phyloP scores from a whole-genome alignment of 108 stramenopile genomes.

The Cylindrotheca closterium region DNA sequence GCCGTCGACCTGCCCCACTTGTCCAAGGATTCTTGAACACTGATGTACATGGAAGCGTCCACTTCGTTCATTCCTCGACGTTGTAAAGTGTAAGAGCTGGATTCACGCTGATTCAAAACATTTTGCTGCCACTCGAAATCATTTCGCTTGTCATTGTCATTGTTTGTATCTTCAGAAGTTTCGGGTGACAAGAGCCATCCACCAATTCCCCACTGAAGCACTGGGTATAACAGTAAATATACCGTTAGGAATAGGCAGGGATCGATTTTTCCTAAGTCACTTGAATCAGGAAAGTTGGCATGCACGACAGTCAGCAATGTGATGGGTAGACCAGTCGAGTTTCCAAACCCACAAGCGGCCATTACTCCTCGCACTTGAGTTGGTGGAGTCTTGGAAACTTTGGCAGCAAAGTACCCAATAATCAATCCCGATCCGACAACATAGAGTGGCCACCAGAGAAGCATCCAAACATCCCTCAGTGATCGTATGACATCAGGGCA shows the following conservation, averaged over 20 bases:
- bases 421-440: constrained; percentile 61
- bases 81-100: neutral
- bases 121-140: neutral
- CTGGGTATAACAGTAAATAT: constrained; percentile 79
- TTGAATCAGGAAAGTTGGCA: constrained; percentile 51
- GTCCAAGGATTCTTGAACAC: constrained; percentile 20
- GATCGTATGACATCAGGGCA: constrained; percentile 71
- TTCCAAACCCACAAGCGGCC: constrained; percentile 76
- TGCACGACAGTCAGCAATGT: constrained; percentile 86
- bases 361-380: constrained; percentile 47
- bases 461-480: constrained; percentile 64
- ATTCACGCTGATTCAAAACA: constrained; percentile 22
- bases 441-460: constrained; percentile 72
- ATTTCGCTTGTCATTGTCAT: neutral
- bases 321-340: constrained; percentile 80
- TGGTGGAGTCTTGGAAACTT: constrained; percentile 47
- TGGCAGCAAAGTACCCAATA: constrained; percentile 61
- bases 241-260: constrained; percentile 79
- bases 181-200: constrained; percentile 75
- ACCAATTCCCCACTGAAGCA: constrained; percentile 85
- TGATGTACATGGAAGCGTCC: constrained; percentile 44
- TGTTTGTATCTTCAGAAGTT: neutral
- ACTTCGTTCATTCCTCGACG: constrained; percentile 26
- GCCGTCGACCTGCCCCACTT: neutral
- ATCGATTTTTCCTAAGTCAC: constrained; percentile 75